A percentile compares a stretch with the other conserved stretches of the same genome.
Evolutionary conservation across 208 protist species (phyloP).

Genomic region (Leishmania aethiopica): DNA sequence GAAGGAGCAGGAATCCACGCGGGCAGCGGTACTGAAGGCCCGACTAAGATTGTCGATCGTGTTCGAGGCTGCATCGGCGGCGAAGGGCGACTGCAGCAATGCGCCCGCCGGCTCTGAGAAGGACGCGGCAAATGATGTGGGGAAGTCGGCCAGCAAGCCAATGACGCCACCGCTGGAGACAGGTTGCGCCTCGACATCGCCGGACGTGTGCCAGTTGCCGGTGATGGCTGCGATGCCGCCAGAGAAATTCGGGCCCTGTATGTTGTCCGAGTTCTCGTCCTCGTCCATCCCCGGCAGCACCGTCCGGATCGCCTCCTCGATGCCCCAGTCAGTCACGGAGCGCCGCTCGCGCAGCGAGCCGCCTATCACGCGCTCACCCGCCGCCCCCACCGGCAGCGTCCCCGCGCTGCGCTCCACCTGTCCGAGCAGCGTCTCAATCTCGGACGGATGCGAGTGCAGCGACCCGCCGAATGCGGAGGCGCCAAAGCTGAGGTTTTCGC

Average conservation of each 20-base stretch:
- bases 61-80: slow-evolving; percentile 11
- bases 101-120: slow-evolving; percentile 21
- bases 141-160: slow-evolving; percentile 28
- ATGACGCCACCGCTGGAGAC: slow-evolving; percentile 1
- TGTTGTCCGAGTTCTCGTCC: slow-evolving; percentile 32
- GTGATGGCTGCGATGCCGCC: slow-evolving; percentile 18
- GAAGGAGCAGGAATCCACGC: slow-evolving; percentile 25
- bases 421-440: slow-evolving; percentile 32
- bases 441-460: slow-evolving; percentile 20
- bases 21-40: slow-evolving; percentile 33
- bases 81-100: slow-evolving; percentile 21
- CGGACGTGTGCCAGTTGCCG: slow-evolving; percentile 34
- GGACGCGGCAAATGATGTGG: slow-evolving; percentile 29
- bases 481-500: slow-evolving; percentile 25
- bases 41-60: slow-evolving; percentile 33
- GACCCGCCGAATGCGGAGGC: slow-evolving; percentile 23
- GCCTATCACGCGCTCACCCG: slow-evolving; percentile 15
- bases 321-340: slow-evolving; percentile 30
- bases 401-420: slow-evolving; percentile 33
- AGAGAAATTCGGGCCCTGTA: slow-evolving; percentile 16
- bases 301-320: slow-evolving; percentile 33
- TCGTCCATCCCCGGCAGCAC: slow-evolving; percentile 39
- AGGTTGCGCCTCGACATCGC: slow-evolving; percentile 15
- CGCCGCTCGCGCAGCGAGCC: slow-evolving; percentile 32
- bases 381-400: neutral